Conservation (phyloP, 345 rosid species). For the Psidium friedrichsthalianum region DNA sequence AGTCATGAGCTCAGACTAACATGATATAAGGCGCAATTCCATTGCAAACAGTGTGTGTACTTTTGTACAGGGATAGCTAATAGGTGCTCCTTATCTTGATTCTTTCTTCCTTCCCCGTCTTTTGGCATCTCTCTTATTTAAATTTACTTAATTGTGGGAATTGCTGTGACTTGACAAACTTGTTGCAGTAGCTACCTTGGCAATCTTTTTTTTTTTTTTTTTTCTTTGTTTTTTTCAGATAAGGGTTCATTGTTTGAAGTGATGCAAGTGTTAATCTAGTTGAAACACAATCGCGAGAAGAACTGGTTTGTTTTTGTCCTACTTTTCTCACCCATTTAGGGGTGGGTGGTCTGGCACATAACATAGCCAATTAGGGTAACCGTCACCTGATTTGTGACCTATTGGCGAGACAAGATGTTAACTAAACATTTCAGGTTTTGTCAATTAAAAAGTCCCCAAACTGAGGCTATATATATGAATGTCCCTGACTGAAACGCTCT, state of each 20-base stretch:
- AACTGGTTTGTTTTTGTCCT: neutral
- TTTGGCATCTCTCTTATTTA: neutral
- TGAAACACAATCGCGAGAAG: constrained; percentile 13
- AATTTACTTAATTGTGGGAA: constrained; percentile 16
- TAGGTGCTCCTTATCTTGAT: constrained; percentile 7
- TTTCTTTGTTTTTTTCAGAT: no score
- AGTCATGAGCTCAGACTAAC: constrained; percentile 25
- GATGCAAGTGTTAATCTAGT: constrained; percentile 54
- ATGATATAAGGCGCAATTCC: neutral
- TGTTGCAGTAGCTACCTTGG: constrained; percentile 21
- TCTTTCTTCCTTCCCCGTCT: neutral
- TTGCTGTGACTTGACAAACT: constrained; percentile 24
- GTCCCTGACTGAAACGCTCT: neutral
- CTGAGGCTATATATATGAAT: neutral
- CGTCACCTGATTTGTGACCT: neutral
- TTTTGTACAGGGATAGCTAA: constrained; percentile 44
- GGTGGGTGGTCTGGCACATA: neutral
- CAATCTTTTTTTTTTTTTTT: no score
- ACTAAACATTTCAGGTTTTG: neutral
- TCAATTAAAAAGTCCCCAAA: neutral
- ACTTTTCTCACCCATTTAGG: neutral
- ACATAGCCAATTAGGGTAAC: neutral
- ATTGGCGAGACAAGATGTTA: neutral
- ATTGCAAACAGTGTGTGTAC: neutral
- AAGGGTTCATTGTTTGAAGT: constrained; percentile 13